A percentile compares a stretch with the other conserved stretches of the same genome.
These are phyloP conservation scores for Trifolium dubium DNA, from an alignment of 306 rosid species.

Conservation along the genomic window DNA sequence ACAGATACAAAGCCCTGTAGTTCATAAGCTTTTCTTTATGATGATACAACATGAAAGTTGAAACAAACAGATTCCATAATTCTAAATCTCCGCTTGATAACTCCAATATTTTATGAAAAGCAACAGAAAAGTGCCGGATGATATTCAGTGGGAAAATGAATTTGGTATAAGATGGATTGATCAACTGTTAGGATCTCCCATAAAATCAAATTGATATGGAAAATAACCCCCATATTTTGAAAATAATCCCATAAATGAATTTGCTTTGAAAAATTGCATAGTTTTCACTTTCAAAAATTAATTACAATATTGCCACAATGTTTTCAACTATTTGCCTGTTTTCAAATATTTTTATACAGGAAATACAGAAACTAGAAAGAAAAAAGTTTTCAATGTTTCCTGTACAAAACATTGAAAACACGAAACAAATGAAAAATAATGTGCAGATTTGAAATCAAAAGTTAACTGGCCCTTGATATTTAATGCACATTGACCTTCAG, in stretches of 20 bases:
- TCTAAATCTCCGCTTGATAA: constrained; percentile 8
- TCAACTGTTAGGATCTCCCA: constrained; percentile 14
- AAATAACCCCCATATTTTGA: constrained; percentile 15
- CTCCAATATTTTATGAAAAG: neutral
- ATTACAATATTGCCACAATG: too few species aligned
- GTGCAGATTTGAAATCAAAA: neutral
- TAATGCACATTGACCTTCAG: constrained; percentile 23
- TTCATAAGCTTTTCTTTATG: constrained; percentile 10
- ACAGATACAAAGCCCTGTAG: constrained; percentile 12
- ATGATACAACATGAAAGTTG: neutral
- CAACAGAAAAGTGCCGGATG: constrained; percentile 15
- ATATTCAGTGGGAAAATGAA: neutral
- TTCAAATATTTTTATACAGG: neutral
- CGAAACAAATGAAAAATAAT: neutral
- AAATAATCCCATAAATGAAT: too few species aligned
- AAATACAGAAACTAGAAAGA: neutral
- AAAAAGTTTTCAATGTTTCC: neutral
- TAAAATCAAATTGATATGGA: constrained; percentile 16
- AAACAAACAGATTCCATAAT: constrained; percentile 23
- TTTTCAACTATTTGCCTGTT: neutral
- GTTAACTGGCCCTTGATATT: too few species aligned
- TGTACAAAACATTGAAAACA: neutral
- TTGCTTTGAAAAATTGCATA: too few species aligned
- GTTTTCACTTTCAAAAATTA: too few species aligned
- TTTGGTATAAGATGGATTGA: constrained; percentile 19